These are phyloP conservation scores for Sanguinoderma infundibulare DNA, from an alignment of 1,284 basidiomycete genomes.

Conservation along the genomic window DNA sequence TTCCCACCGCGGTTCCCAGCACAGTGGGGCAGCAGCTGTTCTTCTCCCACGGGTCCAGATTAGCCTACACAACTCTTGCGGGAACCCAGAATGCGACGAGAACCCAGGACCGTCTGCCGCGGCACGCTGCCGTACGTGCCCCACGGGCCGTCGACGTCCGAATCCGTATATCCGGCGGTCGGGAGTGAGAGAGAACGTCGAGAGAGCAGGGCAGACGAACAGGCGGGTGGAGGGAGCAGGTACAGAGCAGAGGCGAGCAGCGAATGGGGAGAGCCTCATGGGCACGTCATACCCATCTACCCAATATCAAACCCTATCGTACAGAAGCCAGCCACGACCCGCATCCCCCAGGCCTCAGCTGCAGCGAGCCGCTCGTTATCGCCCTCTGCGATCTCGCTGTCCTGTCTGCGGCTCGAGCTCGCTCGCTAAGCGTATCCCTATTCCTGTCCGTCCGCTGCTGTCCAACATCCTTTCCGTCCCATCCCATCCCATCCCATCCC, in stretches of 20 bases:
- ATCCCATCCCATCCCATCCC: background rate
- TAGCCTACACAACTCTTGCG: slow-evolving; percentile 11
- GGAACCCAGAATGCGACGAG: background rate
- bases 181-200: background rate
- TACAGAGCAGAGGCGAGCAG: no score
- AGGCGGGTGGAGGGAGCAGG: no score
- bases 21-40: background rate
- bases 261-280: background rate
- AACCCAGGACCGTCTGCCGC: background rate
- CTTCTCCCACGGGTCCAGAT: slow-evolving; percentile 9
- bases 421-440: background rate
- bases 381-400: slow-evolving; percentile 9
- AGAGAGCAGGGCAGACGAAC: no score
- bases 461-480: background rate
- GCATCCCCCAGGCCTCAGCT: background rate
- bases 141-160: background rate
- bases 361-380: slow-evolving; percentile 19
- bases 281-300: slow-evolving; percentile 29
- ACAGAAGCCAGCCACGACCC: slow-evolving; percentile 1
- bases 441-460: background rate
- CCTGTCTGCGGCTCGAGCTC: background rate
- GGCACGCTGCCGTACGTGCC: background rate
- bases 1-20: background rate
- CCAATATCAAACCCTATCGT: slow-evolving; percentile 31
- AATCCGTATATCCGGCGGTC: no score